Evolutionary conservation across 2,329 filamentous ascomycete genomes (phyloP), one percentile per base, ranked within the genome.

Genomic region (Fusarium subglutinans): DNA sequence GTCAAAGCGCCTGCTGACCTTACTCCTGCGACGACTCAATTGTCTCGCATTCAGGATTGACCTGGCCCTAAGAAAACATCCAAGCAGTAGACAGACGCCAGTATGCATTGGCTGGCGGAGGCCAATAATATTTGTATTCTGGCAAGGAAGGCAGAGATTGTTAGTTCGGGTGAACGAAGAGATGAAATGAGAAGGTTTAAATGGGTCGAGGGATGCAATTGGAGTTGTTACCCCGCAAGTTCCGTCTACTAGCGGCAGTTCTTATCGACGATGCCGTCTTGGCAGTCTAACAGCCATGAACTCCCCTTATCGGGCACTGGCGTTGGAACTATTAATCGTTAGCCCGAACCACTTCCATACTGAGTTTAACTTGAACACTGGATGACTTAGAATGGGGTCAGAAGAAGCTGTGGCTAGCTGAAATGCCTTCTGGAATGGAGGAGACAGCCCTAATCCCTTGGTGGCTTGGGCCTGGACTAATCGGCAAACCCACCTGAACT

Each of bases 51-150:
- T 37, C 4, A 17, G 35, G 35, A 18, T 37, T 37, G 1, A 18
- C 1, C 17, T 37, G 35, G 0, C 35, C 18, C 0, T 37, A 6
- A 3, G 4, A 0, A 37, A 18, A 37, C 9, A 0, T 18, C 17
- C 9, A 37, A 37, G 35, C 35, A 0, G 17, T 37, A 6, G 17
- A 6, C 9, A 37, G 35, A 0, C 8, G 3, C 17, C 17, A 37
- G 17, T 17, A 37, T 37, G 15, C 18, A 18, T 37, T 37, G 15
- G 35, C 17, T 17, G 8, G 8, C 2, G 0, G 9, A 37, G 35
- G 17, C 35, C 4, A 18, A 10, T 18, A 2, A 37, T 37, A 0
- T 37, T 10, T 6, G 0, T 18, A 37, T 37, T 10, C 10, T 12
- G 8, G 35, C 17, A 18, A 37, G 9, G 8, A 18, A 37, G 35